A percentile compares a stretch with the other conserved stretches of the same genome.
Conservation (phyloP, 2,329 filamentous ascomycete genomes). For the Onygenales sp. region DNA sequence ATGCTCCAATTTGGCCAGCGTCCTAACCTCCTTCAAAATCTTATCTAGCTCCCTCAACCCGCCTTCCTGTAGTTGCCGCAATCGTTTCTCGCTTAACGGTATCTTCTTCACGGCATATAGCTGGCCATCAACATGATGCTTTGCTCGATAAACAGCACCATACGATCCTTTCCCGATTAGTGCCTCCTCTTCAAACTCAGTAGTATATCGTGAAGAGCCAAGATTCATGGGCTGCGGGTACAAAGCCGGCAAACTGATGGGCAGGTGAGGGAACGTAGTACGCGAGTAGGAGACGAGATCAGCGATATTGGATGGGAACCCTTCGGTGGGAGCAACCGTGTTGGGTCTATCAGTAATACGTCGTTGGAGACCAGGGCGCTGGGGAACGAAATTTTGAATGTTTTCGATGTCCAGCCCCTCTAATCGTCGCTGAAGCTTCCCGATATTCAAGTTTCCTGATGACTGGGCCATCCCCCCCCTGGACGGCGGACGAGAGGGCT, state of each 20-base stretch:
- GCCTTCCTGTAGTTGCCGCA: conserved; percentile 43
- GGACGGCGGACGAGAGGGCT: conserved; percentile 10
- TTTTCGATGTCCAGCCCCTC: not conserved
- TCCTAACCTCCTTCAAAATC: conserved; percentile 52
- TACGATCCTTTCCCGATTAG: conserved; percentile 57
- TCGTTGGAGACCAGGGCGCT: conserved; percentile 1
- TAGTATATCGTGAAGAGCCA: conserved; percentile 34
- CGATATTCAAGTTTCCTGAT: conserved; percentile 2
- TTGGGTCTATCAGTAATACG: conserved; percentile 8
- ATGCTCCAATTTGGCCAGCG: conserved; percentile 54
- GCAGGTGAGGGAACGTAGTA: conserved; percentile 11
- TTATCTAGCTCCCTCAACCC: conserved; percentile 46
- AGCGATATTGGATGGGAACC: conserved; percentile 6
- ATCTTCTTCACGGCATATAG: conserved; percentile 60
- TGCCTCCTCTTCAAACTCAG: conserved; percentile 44
- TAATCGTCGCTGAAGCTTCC: not conserved
- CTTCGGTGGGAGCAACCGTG: conserved; percentile 4
- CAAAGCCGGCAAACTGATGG: conserved; percentile 6
- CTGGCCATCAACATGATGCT: conserved; percentile 51
- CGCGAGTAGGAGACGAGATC: conserved; percentile 11
- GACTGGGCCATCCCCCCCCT: conserved; percentile 16
- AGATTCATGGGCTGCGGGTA: conserved; percentile 6
- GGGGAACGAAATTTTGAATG: not conserved
- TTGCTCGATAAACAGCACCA: conserved; percentile 53
- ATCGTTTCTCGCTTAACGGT: conserved; percentile 42